Percentiles rank a stretch among this genome's conserved stretches.
Evolutionary conservation across 305 asterid genomes (phyloP).

Genomic region (Andrographis paniculata): DNA sequence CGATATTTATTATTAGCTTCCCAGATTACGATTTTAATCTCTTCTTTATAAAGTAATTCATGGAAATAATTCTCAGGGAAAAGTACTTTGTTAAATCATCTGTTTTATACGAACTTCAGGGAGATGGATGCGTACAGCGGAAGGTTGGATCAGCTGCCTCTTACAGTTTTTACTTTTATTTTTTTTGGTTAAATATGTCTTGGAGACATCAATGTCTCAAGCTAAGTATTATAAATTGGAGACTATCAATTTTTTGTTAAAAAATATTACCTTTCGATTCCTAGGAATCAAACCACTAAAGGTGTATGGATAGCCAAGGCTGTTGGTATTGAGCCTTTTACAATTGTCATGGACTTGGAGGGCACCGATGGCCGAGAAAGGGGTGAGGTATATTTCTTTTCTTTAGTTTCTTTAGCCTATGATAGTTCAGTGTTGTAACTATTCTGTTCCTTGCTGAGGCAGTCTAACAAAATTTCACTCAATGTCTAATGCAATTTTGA

Average conservation of each 20-base stretch:
- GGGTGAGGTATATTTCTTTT: slow-evolving; percentile 46
- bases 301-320: slow-evolving; percentile 72
- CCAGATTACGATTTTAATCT: too few relatives aligned
- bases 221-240: neutral
- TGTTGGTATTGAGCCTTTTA: slow-evolving; percentile 43
- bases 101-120: slow-evolving; percentile 46
- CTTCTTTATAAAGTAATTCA: too few relatives aligned
- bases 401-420: neutral
- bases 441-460: too few relatives aligned
- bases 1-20: neutral
- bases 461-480: too few relatives aligned
- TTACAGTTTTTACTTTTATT: neutral
- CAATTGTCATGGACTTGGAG: slow-evolving; percentile 66
- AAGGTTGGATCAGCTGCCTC: slow-evolving; percentile 26
- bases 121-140: slow-evolving; percentile 61
- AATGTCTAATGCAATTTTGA: too few relatives aligned
- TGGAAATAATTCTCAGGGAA: slow-evolving; percentile 43
- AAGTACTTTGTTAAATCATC: slow-evolving; percentile 56
- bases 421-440: neutral
- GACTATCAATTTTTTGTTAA: too few relatives aligned
- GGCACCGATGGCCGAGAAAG: slow-evolving; percentile 78
- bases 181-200: neutral
- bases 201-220: slow-evolving; percentile 4
- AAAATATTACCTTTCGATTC: slow-evolving; percentile 5
- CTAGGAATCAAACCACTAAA: slow-evolving; percentile 56